Base-by-base conservation (phyloP, 148 eudicot species). In the Persicaria maculosa region DNA sequence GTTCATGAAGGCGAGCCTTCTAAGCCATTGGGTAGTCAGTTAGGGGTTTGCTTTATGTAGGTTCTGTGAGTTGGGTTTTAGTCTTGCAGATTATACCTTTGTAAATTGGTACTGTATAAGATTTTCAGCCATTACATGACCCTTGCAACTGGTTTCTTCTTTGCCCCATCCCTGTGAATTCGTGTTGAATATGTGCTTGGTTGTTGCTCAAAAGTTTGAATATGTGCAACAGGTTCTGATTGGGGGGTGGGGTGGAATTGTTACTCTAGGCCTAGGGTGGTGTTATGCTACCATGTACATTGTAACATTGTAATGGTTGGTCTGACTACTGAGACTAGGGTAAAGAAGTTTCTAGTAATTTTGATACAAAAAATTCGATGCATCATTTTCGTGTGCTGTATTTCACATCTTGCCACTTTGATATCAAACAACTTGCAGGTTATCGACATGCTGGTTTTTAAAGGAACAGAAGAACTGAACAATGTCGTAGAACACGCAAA, bases 371-470 rank as follows among this genome's bases (percentile, higher is more conserved):
- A 53, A 53, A 17, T 53, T 53, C 4, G 73, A 17, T 48, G 58
- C 40, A 0, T 74, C 54, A 25, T 31, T 72, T n/a, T 76, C 36
- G 53, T 14, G 17, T 7, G 9, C 52, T 48, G 4, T 48, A 48
- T 5, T 3, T 14, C 1, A 61, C 11, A 1, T 65, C 50, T 44
- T 8, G 10, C 36, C 70, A 6, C 36, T 52, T 64, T 40, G 16
- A 0, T 19, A 1, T 62, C 44, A 44, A 14, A 57, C 67, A 22
- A n/a, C 65, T 8, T 77, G 67, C 88, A 93, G 97, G 97, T 93
- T 70, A 91, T 93, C 74, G 98, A 91, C 78, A 85, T 93, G 93
- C 82, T 93, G 81, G 78, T 93, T 16, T 88, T 93, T 79, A 93
- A 93, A 81, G 98, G 84, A 10, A 82, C 81, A 54, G 98, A 93